Percentiles rank a stretch among this genome's conserved stretches.
Conservation (phyloP, 192 early-diverging fungal genomes). For the Piromyces finnis region DNA sequence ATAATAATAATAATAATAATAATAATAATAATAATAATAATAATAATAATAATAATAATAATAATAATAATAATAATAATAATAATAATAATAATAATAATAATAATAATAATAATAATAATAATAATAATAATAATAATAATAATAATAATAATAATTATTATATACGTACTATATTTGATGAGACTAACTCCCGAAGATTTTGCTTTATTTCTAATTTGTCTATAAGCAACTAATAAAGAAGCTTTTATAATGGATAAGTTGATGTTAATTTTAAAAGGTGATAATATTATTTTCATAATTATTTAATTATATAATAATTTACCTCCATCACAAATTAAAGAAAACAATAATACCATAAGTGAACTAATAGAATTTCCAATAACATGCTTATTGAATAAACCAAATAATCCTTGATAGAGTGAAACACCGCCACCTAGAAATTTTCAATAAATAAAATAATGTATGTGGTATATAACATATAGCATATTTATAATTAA, state of each 20-base stretch:
- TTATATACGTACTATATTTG: background rate
- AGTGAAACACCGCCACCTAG: slow-evolving; percentile 21
- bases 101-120: too few relatives aligned
- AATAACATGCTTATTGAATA: slow-evolving; percentile 13
- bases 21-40: background rate
- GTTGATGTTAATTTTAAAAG: too few relatives aligned
- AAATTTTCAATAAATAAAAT: background rate
- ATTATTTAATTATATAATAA: too few relatives aligned
- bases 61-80: slow-evolving; percentile 2
- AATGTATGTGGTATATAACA: too few relatives aligned
- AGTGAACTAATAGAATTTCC: slow-evolving; percentile 18
- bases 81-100: slow-evolving; percentile 1
- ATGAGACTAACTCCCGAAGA: slow-evolving; percentile 6
- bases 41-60: background rate
- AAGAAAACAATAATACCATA: slow-evolving; percentile 16
- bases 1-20: slow-evolving; percentile 5
- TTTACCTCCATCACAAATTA: slow-evolving; percentile 23
- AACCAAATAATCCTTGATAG: slow-evolving; percentile 28
- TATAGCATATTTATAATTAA: too few relatives aligned
- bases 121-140: background rate
- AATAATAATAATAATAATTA: background rate
- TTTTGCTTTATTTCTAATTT: slow-evolving; percentile 15
- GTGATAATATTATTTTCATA: too few relatives aligned
- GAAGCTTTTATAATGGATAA: too few relatives aligned
- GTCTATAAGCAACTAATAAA: slow-evolving; percentile 11